Conservation (phyloP, 192 early-diverging fungal genomes). For the Jimgerdemannia lactiflua region DNA sequence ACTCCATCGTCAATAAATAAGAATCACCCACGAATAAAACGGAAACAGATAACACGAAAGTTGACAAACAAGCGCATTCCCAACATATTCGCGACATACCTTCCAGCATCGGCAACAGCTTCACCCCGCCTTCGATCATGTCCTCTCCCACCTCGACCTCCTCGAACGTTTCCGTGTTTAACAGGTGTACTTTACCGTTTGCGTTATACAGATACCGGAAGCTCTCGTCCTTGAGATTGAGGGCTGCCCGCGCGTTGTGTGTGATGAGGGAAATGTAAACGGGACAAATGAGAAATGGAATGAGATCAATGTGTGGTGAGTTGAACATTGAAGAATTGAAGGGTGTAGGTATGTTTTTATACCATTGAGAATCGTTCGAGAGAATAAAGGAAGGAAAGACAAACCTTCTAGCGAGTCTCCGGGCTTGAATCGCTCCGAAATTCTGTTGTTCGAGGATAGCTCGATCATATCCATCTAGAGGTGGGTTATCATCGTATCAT, state of each 20-base stretch:
- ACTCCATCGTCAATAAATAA: too few species aligned
- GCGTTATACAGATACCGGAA: conserved; percentile 76
- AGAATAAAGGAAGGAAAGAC: too few species aligned
- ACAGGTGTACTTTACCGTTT: conserved; percentile 57
- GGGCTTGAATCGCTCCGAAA: conserved; percentile 68
- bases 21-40: too few species aligned
- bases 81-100: not conserved
- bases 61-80: too few species aligned
- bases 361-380: not conserved
- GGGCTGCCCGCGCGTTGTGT: conserved; percentile 28
- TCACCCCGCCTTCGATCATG: conserved; percentile 57
- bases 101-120: conserved; percentile 23
- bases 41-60: too few species aligned
- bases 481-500: conserved; percentile 2
- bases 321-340: not conserved
- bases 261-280: too few species aligned
- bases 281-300: too few species aligned
- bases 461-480: conserved; percentile 67
- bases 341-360: conserved; percentile 3
- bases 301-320: too few species aligned
- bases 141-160: conserved; percentile 56
- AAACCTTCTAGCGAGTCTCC: conserved; percentile 61
- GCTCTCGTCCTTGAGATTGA: conserved; percentile 58
- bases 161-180: conserved; percentile 71
- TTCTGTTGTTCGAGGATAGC: conserved; percentile 52